Conservation (phyloP, 2,329 filamentous ascomycete genomes). For the Botrytis sinoallii region DNA sequence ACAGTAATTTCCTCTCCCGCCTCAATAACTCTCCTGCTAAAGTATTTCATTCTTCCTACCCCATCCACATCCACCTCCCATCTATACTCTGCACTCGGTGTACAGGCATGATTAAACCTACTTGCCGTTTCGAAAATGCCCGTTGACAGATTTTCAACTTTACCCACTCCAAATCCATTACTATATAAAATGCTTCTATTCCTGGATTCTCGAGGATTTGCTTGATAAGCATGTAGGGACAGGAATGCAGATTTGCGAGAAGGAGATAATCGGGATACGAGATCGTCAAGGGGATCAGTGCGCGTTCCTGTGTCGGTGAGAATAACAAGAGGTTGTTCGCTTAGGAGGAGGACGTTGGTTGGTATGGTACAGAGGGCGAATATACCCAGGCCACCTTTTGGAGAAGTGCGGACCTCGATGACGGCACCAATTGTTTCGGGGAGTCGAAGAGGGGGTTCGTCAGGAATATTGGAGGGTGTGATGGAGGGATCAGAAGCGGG, state of each 20-base stretch:
- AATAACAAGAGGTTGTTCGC: conserved; percentile 28
- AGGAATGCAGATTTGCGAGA: conserved; percentile 19
- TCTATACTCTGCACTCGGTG: conserved; percentile 27
- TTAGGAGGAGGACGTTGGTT: conserved; percentile 26
- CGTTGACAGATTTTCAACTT: conserved; percentile 19
- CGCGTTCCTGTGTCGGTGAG: conserved; percentile 26
- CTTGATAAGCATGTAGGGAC: conserved; percentile 23
- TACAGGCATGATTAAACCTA: conserved; percentile 26
- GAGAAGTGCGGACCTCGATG: conserved; percentile 25
- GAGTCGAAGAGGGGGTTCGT: conserved; percentile 21
- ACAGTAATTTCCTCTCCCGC: conserved; percentile 33
- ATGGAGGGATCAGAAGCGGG: background rate
- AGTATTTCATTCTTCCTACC: conserved; percentile 26
- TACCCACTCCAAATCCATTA: conserved; percentile 30
- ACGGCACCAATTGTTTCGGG: conserved; percentile 29
- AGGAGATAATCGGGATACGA: conserved; percentile 25
- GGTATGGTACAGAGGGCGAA: conserved; percentile 28
- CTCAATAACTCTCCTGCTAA: conserved; percentile 26
- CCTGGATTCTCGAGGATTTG: conserved; percentile 22
- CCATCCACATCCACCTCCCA: conserved; percentile 27
- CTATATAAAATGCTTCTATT: conserved; percentile 28
- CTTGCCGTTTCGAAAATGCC: conserved; percentile 30
- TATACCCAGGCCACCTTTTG: conserved; percentile 29
- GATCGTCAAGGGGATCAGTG: conserved; percentile 23
- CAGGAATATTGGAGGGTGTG: conserved; percentile 1